Conservation (phyloP, 768 basidiomycete species). For the Lactifluus piperatus region DNA sequence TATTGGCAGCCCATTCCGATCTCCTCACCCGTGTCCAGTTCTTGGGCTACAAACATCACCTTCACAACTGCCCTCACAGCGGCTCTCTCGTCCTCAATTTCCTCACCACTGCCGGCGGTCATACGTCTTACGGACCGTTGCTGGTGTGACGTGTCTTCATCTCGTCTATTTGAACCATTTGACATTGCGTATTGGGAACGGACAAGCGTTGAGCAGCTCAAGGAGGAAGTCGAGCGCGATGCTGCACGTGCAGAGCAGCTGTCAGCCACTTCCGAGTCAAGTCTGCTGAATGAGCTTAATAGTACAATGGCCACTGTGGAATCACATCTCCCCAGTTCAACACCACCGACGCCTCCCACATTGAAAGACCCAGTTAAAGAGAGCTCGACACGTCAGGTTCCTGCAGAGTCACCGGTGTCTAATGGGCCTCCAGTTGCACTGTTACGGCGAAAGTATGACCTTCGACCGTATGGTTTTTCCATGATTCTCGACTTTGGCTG, state of each 20-base stretch:
- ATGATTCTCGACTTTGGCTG: slow-evolving; percentile 70
- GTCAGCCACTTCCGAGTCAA: neutral
- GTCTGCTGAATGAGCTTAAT: neutral
- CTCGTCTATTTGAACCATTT: slow-evolving; percentile 66
- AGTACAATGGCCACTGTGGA: neutral
- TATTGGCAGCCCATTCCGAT: slow-evolving; percentile 81
- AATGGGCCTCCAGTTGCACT: slow-evolving; percentile 9
- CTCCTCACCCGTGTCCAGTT: slow-evolving; percentile 49
- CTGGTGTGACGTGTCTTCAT: slow-evolving; percentile 72
- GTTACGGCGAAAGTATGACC: slow-evolving; percentile 47
- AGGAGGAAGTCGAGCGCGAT: slow-evolving; percentile 30
- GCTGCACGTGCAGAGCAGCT: slow-evolving; percentile 28
- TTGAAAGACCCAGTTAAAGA: neutral
- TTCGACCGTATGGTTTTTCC: slow-evolving; percentile 63
- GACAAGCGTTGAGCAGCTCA: slow-evolving; percentile 45
- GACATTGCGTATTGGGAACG: slow-evolving; percentile 70
- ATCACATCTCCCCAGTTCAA: neutral
- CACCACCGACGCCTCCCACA: neutral
- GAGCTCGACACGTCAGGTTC: neutral
- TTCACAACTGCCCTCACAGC: slow-evolving; percentile 57
- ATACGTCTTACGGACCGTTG: slow-evolving; percentile 70
- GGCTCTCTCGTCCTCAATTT: slow-evolving; percentile 30
- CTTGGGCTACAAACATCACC: slow-evolving; percentile 69
- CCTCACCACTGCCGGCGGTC: slow-evolving; percentile 38
- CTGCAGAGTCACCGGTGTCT: neutral